Evolutionary conservation across 2,329 filamentous ascomycete species (phyloP).

Genomic region (Talaromyces amestolkiae): DNA sequence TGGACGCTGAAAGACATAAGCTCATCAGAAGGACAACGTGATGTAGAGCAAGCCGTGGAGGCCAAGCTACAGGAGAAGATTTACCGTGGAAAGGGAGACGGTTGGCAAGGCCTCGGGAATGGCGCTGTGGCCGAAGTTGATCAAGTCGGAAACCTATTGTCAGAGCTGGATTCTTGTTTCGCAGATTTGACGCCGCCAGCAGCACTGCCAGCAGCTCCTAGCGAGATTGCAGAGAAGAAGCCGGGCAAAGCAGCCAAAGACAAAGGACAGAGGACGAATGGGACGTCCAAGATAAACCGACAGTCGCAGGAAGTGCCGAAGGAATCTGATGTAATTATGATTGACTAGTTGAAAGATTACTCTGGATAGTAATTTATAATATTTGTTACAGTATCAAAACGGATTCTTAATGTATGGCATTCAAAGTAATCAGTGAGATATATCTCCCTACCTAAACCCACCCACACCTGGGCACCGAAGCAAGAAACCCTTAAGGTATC

Average conservation of each 20-base stretch:
- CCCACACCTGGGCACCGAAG: conserved; percentile 3
- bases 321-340: conserved; percentile 36
- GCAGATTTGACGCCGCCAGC: conserved; percentile 15
- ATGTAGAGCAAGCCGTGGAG: conserved; percentile 24
- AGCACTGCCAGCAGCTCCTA: not conserved
- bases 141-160: conserved; percentile 34
- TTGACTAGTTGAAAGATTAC: conserved; percentile 29
- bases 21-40: conserved; percentile 21
- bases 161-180: conserved; percentile 33
- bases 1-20: conserved; percentile 38
- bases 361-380: conserved; percentile 18
- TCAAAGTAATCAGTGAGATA: not conserved
- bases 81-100: conserved; percentile 37
- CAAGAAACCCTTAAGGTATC: not conserved
- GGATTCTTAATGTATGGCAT: not conserved
- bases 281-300: conserved; percentile 15
- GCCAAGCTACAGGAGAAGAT: conserved; percentile 32
- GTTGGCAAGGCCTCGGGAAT: conserved; percentile 41
- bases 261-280: conserved; percentile 12
- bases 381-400: not conserved
- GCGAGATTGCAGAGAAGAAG: conserved; percentile 1
- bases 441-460: conserved; percentile 1
- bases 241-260: not conserved
- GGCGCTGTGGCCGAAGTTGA: conserved; percentile 36
- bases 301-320: conserved; percentile 19